Evolutionary conservation across 1,139 yeast species (phyloP).

Genomic region (Zhuliangozyma blackwelliae): DNA sequence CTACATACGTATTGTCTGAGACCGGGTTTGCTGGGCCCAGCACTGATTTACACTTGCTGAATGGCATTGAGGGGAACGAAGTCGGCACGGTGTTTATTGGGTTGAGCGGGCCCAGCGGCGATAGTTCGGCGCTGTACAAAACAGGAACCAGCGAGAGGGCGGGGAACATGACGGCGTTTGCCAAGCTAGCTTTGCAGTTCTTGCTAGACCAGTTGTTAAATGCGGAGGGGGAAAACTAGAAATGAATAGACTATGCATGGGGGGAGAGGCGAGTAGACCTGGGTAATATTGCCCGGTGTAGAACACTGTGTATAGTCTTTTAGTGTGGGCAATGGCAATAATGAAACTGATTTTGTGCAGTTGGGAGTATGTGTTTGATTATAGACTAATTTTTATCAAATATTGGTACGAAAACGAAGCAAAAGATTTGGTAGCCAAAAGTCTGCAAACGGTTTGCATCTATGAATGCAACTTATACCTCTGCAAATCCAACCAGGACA

Average conservation of each 20-base stretch:
- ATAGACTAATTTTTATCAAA: no score
- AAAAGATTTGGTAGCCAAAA: no score
- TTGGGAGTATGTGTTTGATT: no score
- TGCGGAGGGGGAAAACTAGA: background rate
- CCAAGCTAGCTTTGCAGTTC: slow-evolving; percentile 60
- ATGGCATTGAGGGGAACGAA: slow-evolving; percentile 13
- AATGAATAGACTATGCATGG: background rate
- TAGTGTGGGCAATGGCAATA: no score
- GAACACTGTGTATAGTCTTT: no score
- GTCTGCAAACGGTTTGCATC: no score
- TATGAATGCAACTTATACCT: no score
- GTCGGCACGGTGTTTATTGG: slow-evolving; percentile 74
- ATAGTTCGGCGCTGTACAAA: slow-evolving; percentile 42
- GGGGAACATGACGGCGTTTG: slow-evolving; percentile 71
- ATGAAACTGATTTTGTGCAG: no score
- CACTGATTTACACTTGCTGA: slow-evolving; percentile 35
- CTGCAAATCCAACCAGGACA: no score
- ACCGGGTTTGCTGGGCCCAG: slow-evolving; percentile 88
- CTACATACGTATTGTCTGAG: slow-evolving; percentile 76
- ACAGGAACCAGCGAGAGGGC: slow-evolving; percentile 53
- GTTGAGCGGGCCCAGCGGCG: slow-evolving; percentile 62
- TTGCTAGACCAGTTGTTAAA: slow-evolving; percentile 39
- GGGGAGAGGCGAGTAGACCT: background rate
- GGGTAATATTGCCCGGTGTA: no score
- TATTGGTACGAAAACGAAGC: no score